phyloP scores from a whole-genome alignment of 139 green algal genomes.

The Chlamydomonas sp. region DNA sequence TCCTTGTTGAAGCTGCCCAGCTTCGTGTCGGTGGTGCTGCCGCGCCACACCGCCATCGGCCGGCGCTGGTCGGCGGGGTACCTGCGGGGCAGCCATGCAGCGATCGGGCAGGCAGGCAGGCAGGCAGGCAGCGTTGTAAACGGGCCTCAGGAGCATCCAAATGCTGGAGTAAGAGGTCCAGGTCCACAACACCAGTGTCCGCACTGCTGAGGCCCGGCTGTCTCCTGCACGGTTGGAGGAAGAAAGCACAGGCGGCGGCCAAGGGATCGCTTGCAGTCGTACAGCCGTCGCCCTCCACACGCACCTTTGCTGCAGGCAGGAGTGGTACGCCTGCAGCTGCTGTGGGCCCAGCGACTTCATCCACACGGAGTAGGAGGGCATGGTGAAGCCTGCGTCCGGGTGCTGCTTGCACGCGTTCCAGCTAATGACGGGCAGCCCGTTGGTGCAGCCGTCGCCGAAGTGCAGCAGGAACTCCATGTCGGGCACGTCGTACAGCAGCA shows the following conservation, averaged over 20 bases:
- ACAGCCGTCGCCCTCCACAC: no score
- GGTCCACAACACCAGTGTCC: no score
- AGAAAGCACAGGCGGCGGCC: no score
- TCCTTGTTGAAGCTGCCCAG: conserved; percentile 20
- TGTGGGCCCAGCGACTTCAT: conserved; percentile 34
- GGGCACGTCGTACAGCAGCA: conserved; percentile 46
- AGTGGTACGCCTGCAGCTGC: conserved; percentile 32
- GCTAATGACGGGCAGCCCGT: background rate
- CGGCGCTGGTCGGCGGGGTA: conserved; percentile 13
- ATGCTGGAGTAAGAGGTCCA: no score
- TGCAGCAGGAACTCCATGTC: conserved; percentile 54
- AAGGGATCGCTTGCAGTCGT: no score
- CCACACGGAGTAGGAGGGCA: conserved; percentile 51
- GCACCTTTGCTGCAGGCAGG: conserved; percentile 31
- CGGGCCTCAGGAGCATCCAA: no score
- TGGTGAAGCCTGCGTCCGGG: conserved; percentile 43
- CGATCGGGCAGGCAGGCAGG: no score
- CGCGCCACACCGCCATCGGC: conserved; percentile 50
- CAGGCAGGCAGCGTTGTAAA: no score
- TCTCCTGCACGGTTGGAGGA: no score
- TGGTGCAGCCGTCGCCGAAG: conserved; percentile 45
- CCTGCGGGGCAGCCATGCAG: background rate
- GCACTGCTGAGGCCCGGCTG: no score
- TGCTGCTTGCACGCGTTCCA: conserved; percentile 31
- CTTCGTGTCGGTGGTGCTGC: conserved; percentile 51